phyloP scores from a whole-genome alignment of 148 eudicot genomes.

The Mesembryanthemum crystallinum region DNA sequence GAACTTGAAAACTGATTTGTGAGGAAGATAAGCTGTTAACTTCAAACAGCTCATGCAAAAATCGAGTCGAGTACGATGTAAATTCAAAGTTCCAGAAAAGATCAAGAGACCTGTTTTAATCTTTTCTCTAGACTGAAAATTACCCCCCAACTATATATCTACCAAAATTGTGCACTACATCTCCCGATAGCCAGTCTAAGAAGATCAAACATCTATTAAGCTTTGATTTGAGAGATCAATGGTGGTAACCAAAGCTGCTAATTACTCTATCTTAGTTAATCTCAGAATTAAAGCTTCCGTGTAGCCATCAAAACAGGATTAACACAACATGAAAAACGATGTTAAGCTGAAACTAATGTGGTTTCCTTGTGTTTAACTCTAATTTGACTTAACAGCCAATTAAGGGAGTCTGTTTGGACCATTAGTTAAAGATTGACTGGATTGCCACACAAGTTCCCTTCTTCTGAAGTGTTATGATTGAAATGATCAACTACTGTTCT shows the following conservation, averaged over 20 bases:
- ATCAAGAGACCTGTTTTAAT: background rate
- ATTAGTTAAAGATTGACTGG: too few species aligned
- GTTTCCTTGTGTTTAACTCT: background rate
- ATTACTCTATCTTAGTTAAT: slow-evolving; percentile 12
- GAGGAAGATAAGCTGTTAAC: slow-evolving; percentile 23
- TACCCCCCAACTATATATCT: slow-evolving; percentile 30
- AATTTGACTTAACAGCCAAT: background rate
- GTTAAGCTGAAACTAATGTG: background rate
- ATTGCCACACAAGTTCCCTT: background rate
- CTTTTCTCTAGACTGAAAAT: slow-evolving; percentile 29
- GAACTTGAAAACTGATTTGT: slow-evolving; percentile 4
- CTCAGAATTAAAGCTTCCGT: slow-evolving; percentile 15
- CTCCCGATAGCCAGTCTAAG: slow-evolving; percentile 14
- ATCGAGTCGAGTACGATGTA: background rate
- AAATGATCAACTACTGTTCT: too few species aligned
- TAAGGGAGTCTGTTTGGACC: background rate
- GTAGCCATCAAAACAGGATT: slow-evolving; percentile 22
- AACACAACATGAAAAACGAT: background rate
- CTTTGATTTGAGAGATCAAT: background rate
- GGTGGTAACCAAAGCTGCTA: background rate
- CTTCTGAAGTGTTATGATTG: slow-evolving; percentile 1
- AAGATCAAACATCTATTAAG: slow-evolving; percentile 11
- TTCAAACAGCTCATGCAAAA: slow-evolving; percentile 16
- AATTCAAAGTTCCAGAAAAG: background rate
- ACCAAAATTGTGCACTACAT: background rate